phyloP scores from a whole-genome alignment of 768 basidiomycete species.

The Tylopilus vinaceipallidus region DNA sequence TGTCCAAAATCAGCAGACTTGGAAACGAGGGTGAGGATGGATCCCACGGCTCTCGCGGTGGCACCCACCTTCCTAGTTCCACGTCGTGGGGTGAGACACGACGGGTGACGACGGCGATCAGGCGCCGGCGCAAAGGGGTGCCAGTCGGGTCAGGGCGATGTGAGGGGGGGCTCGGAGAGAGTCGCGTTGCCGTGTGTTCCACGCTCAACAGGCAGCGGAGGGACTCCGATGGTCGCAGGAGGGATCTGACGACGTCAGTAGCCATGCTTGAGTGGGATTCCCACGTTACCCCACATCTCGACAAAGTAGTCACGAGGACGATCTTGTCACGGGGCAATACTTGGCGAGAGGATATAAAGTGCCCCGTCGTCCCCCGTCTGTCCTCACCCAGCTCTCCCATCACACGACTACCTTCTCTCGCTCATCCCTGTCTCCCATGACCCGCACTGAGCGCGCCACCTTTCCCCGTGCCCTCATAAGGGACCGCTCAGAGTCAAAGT shows the following conservation, averaged over 20 bases:
- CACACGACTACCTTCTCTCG: neutral
- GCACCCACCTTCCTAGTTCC: constrained; percentile 57
- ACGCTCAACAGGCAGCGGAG: constrained; percentile 45
- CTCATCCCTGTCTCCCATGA: constrained; percentile 56
- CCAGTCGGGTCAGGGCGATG: too few species aligned
- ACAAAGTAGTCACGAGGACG: too few species aligned
- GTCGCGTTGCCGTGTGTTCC: constrained; percentile 16
- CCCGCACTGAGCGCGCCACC: constrained; percentile 72
- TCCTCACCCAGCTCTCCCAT: neutral
- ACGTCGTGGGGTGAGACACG: constrained; percentile 38
- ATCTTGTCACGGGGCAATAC: neutral
- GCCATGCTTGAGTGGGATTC: neutral
- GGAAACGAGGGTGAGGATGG: constrained; percentile 1
- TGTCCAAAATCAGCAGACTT: constrained; percentile 22
- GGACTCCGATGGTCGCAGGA: constrained; percentile 44
- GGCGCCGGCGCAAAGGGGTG: neutral
- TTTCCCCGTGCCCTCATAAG: constrained; percentile 69
- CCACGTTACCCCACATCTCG: neutral
- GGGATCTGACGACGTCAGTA: constrained; percentile 14
- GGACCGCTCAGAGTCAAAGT: constrained; percentile 79
- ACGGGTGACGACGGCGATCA: constrained; percentile 51
- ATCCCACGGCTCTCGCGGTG: neutral
- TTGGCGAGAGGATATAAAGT: constrained; percentile 24
- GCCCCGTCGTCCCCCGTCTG: neutral
- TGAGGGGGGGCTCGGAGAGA: too few species aligned